Evolutionary conservation across 768 basidiomycete species (phyloP), one percentile per base, ranked within the genome.

Genomic region (Leccinum subgranulosum): DNA sequence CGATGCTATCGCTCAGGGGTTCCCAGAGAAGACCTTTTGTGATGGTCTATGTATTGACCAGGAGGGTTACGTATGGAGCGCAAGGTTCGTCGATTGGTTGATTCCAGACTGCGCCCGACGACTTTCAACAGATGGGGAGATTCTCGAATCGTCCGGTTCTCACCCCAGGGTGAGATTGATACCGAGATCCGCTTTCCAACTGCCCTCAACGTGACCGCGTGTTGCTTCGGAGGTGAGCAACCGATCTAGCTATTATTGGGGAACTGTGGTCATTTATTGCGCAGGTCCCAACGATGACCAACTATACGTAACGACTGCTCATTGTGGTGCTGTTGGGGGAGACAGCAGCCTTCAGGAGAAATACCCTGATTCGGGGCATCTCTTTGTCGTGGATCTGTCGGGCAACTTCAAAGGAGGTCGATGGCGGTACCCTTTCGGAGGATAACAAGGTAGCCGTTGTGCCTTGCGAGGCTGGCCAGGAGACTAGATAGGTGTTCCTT

Each of bases 1-100:
- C 48, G 82, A 88, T 64, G 82, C 82, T 14, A 71, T 82, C 55
- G 77, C 79, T 46, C 74, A 79, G 56, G 84, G 83, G 5, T 75
- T 79, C 39, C 73, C 79, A 12, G 73, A 79, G 52, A 69, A 77
- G 36, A 75, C 83, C 12, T 86, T 76, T 63, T 84, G 81, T 57
- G 87, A 89, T 66, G 87, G 87, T 9, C 73, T 89, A 27, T 87
- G 85, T 61, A 68, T 88, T 28, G 87, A 88, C 65, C 74, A 67
- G 47, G 81, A 83, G 49, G 87, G 87, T 6, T 79, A 79, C 46
- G 73, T 87, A 51, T 88, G 87, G 86, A 84, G 84, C 62, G 85
- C 86, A 52, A 68, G 75, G 74, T 75, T 68, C 27, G 60, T 68
- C 9, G 46, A 73, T 79, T 31, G 8, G 69, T 28, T 51, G 51